phyloP scores from a whole-genome alignment of 345 rosid species.

The Capsella bursapastoris region DNA sequence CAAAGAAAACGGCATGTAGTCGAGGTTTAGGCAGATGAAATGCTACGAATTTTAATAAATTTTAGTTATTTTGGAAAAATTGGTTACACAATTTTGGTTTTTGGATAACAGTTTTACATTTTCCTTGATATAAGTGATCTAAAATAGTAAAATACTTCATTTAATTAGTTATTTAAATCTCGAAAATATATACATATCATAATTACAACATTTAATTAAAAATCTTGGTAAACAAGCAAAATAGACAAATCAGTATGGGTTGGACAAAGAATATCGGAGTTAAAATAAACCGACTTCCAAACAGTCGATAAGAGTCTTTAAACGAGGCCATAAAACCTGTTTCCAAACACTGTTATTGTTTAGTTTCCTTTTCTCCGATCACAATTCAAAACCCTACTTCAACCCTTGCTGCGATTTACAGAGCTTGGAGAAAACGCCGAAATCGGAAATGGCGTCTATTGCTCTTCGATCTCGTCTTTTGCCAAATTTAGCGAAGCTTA shows the following conservation, averaged over 20 bases:
- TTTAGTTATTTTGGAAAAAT: background rate
- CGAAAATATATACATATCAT: background rate
- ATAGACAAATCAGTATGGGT: background rate
- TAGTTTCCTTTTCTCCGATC: constrained; percentile 32
- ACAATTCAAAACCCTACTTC: constrained; percentile 42
- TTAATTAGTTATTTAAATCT: background rate
- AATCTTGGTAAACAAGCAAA: background rate
- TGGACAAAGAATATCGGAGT: constrained; percentile 21
- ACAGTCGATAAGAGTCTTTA: constrained; percentile 9
- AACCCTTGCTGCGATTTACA: constrained; percentile 32
- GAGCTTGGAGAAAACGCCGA: constrained; percentile 31
- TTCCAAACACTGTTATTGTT: constrained; percentile 31
- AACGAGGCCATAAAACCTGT: constrained; percentile 6
- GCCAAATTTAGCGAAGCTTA: constrained; percentile 34
- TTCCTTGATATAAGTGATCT: background rate
- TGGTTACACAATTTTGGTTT: too few species aligned
- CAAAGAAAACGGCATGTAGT: constrained; percentile 7
- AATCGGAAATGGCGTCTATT: constrained; percentile 54
- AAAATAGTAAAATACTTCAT: constrained; percentile 9
- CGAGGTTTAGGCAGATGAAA: background rate
- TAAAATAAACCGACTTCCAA: constrained; percentile 40
- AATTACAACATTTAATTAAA: background rate
- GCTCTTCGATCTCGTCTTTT: constrained; percentile 60
- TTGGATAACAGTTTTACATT: background rate
- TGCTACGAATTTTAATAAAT: background rate